Conservation (phyloP, 306 rosid genomes). For the Boehmeria nivea region DNA sequence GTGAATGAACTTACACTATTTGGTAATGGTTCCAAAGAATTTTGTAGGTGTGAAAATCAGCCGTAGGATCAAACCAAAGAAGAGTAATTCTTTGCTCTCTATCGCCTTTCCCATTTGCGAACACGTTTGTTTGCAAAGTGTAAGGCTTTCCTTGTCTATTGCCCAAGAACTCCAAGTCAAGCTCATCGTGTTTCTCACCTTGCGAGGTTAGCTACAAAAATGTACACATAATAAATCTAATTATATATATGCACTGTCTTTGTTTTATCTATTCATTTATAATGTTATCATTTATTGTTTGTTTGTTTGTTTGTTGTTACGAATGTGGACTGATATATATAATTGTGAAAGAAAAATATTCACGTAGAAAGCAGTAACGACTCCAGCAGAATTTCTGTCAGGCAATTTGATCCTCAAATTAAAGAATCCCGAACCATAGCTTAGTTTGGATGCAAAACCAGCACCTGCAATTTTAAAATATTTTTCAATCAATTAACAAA, state of each 20-base stretch:
- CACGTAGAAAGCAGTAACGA: slow-evolving; percentile 45
- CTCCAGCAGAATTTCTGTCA: slow-evolving; percentile 43
- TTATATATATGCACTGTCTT: background rate
- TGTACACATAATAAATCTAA: background rate
- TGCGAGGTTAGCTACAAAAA: slow-evolving; percentile 35
- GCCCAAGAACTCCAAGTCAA: slow-evolving; percentile 67
- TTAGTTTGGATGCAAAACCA: slow-evolving; percentile 46
- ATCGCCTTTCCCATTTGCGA: slow-evolving; percentile 29
- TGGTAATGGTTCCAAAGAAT: slow-evolving; percentile 61
- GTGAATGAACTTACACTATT: slow-evolving; percentile 50
- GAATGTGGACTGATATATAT: too few relatives aligned
- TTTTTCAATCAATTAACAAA: too few relatives aligned
- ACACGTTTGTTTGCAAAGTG: slow-evolving; percentile 52
- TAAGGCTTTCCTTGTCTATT: slow-evolving; percentile 35
- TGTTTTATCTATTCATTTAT: background rate
- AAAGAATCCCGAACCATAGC: slow-evolving; percentile 46
- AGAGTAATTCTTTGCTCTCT: slow-evolving; percentile 44
- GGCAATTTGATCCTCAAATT: slow-evolving; percentile 45
- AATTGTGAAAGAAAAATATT: slow-evolving; percentile 8
- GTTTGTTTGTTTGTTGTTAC: too few relatives aligned
- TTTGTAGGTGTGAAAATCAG: slow-evolving; percentile 34
- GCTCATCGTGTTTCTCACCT: slow-evolving; percentile 35
- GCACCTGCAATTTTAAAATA: slow-evolving; percentile 30
- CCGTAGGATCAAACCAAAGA: slow-evolving; percentile 62
- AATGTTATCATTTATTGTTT: background rate